These are phyloP conservation scores for Colletotrichum sp. DNA, from an alignment of 2,329 filamentous ascomycete genomes.

Conservation along the genomic window DNA sequence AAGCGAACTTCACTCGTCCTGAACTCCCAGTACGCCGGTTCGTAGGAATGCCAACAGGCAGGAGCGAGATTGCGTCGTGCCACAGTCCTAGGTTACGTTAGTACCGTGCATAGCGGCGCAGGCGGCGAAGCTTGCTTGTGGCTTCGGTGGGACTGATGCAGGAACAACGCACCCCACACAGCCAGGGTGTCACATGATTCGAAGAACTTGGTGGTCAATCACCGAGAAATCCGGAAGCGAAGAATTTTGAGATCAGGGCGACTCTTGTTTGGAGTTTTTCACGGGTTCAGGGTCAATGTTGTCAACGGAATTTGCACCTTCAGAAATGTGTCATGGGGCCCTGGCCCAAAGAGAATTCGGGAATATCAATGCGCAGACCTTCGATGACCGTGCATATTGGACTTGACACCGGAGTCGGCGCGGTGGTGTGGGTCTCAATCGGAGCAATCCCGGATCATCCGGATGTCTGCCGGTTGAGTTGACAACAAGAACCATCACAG, in stretches of 20 bases:
- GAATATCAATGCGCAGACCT: neutral
- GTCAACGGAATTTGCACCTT: neutral
- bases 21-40: neutral
- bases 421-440: neutral
- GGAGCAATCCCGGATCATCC: neutral
- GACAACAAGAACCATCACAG: neutral
- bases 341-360: fast-evolving
- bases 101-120: neutral
- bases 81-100: neutral
- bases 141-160: neutral
- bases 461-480: neutral
- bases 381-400: neutral
- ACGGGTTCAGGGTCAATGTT: neutral
- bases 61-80: neutral
- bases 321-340: neutral
- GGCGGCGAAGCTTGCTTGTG: neutral
- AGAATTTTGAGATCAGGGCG: neutral
- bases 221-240: neutral
- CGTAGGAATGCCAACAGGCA: neutral
- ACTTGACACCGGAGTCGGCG: neutral
- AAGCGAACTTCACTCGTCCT: neutral
- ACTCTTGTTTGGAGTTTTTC: neutral
- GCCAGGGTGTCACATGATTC: neutral
- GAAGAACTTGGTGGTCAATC: neutral
- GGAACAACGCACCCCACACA: neutral